phyloP scores from a whole-genome alignment of 495 filamentous ascomycete genomes.

The Tuber magnatum region DNA sequence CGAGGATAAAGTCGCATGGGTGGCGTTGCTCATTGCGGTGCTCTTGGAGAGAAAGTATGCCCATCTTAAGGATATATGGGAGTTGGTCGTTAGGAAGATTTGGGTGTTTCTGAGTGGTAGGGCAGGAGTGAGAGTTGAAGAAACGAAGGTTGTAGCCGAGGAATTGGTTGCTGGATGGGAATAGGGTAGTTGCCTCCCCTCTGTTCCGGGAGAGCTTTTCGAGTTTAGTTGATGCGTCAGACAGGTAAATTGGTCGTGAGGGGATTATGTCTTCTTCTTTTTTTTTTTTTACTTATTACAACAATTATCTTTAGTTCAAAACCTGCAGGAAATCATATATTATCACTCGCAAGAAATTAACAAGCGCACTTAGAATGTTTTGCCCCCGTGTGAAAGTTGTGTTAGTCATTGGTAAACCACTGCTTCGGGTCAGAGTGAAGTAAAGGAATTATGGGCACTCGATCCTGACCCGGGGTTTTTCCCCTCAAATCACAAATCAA shows the following conservation, averaged over 20 bases:
- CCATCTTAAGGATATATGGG: conserved; percentile 49
- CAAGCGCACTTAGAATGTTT: no score
- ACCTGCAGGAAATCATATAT: neutral
- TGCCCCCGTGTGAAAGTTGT: no score
- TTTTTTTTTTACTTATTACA: neutral
- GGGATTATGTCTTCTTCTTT: neutral
- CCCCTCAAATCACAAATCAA: no score
- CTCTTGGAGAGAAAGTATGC: conserved; percentile 46
- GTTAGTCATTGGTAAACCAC: no score
- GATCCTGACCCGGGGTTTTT: no score
- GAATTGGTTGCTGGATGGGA: neutral
- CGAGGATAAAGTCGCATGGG: conserved; percentile 34
- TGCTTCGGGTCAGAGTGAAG: no score
- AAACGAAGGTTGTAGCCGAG: conserved; percentile 1
- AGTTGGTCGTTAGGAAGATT: conserved; percentile 51
- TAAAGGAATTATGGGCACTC: no score
- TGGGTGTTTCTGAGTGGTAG: conserved; percentile 43
- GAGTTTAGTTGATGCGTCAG: no score
- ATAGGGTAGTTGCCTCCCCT: neutral
- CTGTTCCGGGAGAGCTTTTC: neutral
- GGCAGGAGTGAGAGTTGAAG: neutral
- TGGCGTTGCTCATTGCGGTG: conserved; percentile 49
- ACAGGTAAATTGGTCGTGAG: neutral
- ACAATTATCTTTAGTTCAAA: neutral
- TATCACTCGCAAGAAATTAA: neutral